Evolutionary conservation across 2,329 filamentous ascomycete genomes (phyloP).

Genomic region (Didymella arachidicola): DNA sequence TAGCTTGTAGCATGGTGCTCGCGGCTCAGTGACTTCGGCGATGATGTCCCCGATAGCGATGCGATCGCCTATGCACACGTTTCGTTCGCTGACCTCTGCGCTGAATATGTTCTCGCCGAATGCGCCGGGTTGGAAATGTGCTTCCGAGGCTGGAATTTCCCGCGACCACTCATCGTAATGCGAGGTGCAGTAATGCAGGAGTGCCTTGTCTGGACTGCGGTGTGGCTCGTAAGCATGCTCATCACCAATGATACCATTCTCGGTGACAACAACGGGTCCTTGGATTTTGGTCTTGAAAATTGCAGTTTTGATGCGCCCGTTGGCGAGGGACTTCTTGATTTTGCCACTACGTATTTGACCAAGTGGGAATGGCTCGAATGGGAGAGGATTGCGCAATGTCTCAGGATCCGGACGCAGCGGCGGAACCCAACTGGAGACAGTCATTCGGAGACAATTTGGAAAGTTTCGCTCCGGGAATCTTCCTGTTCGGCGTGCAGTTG

Average conservation of each 20-base stretch:
- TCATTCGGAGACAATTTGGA: slow-evolving; percentile 19
- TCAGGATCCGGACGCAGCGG: slow-evolving; percentile 34
- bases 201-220: slow-evolving; percentile 69
- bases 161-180: slow-evolving; percentile 66
- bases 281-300: slow-evolving; percentile 63
- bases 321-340: slow-evolving; percentile 63
- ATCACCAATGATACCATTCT: slow-evolving; percentile 64
- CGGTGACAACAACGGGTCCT: slow-evolving; percentile 57
- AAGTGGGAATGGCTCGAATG: slow-evolving; percentile 56
- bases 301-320: slow-evolving; percentile 59
- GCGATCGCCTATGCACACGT: slow-evolving; percentile 71
- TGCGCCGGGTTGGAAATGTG: slow-evolving; percentile 63
- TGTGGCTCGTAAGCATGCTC: slow-evolving; percentile 70
- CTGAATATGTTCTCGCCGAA: slow-evolving; percentile 73
- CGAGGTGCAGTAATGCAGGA: slow-evolving; percentile 66
- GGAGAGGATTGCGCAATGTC: slow-evolving; percentile 30
- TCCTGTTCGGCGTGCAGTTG: background rate
- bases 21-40: slow-evolving; percentile 67
- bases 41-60: slow-evolving; percentile 60
- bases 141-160: slow-evolving; percentile 61
- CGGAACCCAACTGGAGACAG: slow-evolving; percentile 28
- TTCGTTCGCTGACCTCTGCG: slow-evolving; percentile 66
- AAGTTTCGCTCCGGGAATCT: background rate
- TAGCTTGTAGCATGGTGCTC: slow-evolving; percentile 72
- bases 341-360: slow-evolving; percentile 65